Evolutionary conservation across 306 rosid genomes (phyloP).

Genomic region (Ochetophila trinervis): DNA sequence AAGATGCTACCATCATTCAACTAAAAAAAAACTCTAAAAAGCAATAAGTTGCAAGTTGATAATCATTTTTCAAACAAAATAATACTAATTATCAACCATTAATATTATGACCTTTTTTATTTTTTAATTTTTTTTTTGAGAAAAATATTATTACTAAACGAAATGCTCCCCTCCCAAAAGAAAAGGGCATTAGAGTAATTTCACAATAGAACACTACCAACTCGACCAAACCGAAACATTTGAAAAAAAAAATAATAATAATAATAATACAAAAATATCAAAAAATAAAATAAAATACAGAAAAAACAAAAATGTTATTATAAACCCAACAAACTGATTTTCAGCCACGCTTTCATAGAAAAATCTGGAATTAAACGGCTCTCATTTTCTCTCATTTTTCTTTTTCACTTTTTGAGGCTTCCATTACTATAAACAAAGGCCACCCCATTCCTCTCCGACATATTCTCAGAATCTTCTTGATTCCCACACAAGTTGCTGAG

Average conservation of each 20-base stretch:
- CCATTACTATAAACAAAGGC: conserved; percentile 22
- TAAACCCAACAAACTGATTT: conserved; percentile 38
- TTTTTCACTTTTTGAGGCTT: conserved; percentile 6
- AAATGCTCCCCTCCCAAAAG: no score
- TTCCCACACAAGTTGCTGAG: conserved; percentile 36
- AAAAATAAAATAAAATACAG: neutral
- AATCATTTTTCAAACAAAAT: no score
- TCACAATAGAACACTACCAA: no score
- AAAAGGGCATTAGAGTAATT: no score
- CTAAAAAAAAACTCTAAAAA: no score
- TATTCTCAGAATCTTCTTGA: conserved; percentile 64
- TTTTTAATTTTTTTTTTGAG: no score
- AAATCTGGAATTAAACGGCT: conserved; percentile 48
- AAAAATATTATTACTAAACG: no score
- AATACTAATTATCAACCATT: no score
- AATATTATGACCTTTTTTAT: no score
- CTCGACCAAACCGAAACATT: neutral
- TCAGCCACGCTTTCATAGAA: conserved; percentile 62
- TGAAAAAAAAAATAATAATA: neutral
- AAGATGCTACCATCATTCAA: no score
- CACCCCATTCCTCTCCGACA: conserved; percentile 32
- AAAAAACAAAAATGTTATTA: conserved; percentile 8
- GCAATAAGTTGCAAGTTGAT: no score
- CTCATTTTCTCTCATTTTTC: neutral
- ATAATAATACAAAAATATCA: no score